These are phyloP conservation scores for Pichia sp. DNA, from an alignment of 1,139 yeast species.

Conservation along the genomic window DNA sequence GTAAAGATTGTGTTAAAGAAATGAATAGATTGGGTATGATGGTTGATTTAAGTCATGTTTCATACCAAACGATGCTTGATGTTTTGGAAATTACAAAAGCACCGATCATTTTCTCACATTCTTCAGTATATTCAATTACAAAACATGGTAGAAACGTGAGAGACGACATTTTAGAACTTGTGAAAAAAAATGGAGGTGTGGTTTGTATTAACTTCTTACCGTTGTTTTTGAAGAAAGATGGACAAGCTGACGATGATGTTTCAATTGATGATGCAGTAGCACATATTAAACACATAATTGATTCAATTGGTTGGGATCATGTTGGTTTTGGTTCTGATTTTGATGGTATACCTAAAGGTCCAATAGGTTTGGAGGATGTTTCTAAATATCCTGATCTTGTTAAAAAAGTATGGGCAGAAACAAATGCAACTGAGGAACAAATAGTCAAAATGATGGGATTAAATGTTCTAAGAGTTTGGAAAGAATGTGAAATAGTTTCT, in stretches of 20 bases:
- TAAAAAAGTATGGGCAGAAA: constrained; percentile 34
- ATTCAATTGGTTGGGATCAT: constrained; percentile 47
- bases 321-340: constrained; percentile 52
- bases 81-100: constrained; percentile 36
- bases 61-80: constrained; percentile 44
- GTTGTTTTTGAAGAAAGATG: constrained; percentile 32
- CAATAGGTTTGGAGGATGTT: constrained; percentile 46
- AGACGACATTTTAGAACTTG: constrained; percentile 38
- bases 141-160: constrained; percentile 43
- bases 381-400: constrained; percentile 48
- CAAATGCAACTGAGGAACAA: constrained; percentile 38
- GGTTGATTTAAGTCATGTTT: constrained; percentile 49
- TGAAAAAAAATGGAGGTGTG: constrained; percentile 43
- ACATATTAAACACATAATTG: constrained; percentile 39
- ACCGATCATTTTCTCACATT: constrained; percentile 47
- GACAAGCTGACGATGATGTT: constrained; percentile 22
- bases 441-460: constrained; percentile 41
- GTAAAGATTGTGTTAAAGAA: constrained; percentile 37
- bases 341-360: constrained; percentile 46
- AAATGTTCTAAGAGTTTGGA: constrained; percentile 46
- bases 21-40: constrained; percentile 51
- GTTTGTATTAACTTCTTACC: constrained; percentile 45
- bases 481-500: constrained; percentile 36
- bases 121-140: constrained; percentile 38
- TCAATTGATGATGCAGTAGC: constrained; percentile 45